Evolutionary conservation across 2,329 filamentous ascomycete genomes (phyloP), one percentile per base, ranked within the genome.

Genomic region (Aspergillus hiratsukae): DNA sequence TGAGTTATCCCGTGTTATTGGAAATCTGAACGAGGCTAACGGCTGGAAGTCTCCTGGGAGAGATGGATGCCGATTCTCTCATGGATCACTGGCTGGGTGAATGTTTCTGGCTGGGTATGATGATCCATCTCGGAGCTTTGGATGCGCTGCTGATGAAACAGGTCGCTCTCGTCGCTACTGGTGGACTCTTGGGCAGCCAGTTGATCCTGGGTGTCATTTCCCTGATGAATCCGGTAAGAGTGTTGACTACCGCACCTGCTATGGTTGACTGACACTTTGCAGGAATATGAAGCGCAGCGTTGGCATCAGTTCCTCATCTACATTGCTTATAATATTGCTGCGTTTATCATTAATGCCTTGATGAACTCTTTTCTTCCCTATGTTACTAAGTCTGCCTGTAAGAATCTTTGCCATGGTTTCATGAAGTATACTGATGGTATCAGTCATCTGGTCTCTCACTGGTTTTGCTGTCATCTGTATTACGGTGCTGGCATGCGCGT

Each of bases 301-400:
- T 90, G 87, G 85, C 87, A 91, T 64, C 85, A 89, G 61, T 90
- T 90, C 70, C 75, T 90, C 28, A 86, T 90, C 49, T 90, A 90
- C 70, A 79, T 88, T 48, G 86, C 72, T 6, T 87, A 85, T 66
- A 86, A 83, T 5, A 56, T 85, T 23, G 71, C 82, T 17, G 84
- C 84, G 3, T 83, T 89, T 57, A 55, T 82, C 49, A 75, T 89
- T 70, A 90, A 90, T 60, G 82, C 84, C 1, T 87, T 89, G 61
- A 76, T 81, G 66, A 87, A 84, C 63, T 74, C 77, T 3, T 65
- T 85, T 3, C 76, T 91, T 3, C 87, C 87, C 0, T 78, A 81
- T 11, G 77, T 90, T 62, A 90, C 86, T 66, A 85, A 88, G 67
- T 79, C 80, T 19, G 87, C 87, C 1, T 87, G 71, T 74, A 59